Percentiles rank a stretch among this genome's conserved stretches.
Evolutionary conservation across 257 asterid species (phyloP).

Genomic region (Solanum commersonii): DNA sequence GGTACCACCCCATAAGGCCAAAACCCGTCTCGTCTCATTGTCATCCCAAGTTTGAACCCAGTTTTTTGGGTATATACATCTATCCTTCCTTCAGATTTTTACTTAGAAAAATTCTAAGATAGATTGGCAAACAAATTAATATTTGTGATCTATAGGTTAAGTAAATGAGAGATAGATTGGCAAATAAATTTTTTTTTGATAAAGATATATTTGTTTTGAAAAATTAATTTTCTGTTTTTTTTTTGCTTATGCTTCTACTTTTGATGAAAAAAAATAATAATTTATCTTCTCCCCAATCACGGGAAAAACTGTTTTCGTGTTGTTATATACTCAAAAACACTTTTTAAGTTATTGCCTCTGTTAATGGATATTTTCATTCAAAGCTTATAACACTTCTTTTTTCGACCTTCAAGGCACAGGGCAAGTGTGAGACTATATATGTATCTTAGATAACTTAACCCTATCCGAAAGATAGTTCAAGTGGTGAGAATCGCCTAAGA

Average conservation of each 20-base stretch:
- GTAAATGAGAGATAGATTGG: background rate
- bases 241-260: background rate
- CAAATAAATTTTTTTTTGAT: background rate
- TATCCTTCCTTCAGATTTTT: background rate
- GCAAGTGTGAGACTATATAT: background rate
- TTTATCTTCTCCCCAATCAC: background rate
- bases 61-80: background rate
- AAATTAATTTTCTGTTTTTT: background rate
- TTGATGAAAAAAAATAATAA: background rate
- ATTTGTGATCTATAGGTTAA: background rate
- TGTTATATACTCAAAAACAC: background rate
- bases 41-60: background rate
- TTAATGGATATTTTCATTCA: background rate
- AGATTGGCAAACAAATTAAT: background rate
- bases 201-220: background rate
- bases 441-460: background rate
- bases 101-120: background rate
- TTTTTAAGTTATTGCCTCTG: background rate
- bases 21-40: too few relatives aligned
- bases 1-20: too few relatives aligned
- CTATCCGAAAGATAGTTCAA: background rate
- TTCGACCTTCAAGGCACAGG: background rate
- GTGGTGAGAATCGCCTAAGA: background rate
- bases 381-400: background rate
- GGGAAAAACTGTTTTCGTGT: background rate